A percentile compares a stretch with the other conserved stretches of the same genome.
phyloP scores from a whole-genome alignment of 2,329 filamentous ascomycete genomes.

The Myriosclerotinia scirpicola region DNA sequence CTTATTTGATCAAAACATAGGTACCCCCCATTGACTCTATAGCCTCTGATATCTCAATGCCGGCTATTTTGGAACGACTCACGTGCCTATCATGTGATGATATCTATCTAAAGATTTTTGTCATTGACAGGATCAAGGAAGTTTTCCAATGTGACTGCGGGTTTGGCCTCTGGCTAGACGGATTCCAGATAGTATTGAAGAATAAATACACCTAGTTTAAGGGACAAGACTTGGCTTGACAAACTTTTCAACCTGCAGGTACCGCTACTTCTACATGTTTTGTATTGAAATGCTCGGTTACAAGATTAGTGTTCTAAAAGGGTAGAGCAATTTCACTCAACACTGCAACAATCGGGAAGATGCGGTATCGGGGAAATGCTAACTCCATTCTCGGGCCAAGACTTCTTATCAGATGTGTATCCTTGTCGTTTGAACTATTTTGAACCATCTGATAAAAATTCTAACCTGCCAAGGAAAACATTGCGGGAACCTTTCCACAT shows the following conservation, averaged over 20 bases:
- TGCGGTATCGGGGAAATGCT: background rate
- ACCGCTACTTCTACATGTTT: background rate
- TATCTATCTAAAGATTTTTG: background rate
- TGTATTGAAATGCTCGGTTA: background rate
- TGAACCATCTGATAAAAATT: slow-evolving; percentile 19
- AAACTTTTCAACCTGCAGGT: background rate
- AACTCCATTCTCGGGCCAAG: slow-evolving; percentile 5
- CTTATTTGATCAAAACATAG: background rate
- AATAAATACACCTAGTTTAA: background rate
- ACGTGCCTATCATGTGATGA: background rate
- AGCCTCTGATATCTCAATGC: background rate
- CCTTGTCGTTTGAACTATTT: slow-evolving; percentile 5
- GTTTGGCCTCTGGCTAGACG: background rate
- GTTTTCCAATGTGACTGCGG: background rate
- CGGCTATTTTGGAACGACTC: background rate
- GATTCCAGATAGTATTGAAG: background rate
- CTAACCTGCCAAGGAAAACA: slow-evolving; percentile 6
- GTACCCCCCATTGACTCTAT: background rate
- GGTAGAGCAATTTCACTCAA: background rate
- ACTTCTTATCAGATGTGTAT: slow-evolving; percentile 16
- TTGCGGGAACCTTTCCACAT: background rate
- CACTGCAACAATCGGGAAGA: background rate
- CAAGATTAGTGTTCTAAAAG: background rate
- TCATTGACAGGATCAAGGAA: background rate
- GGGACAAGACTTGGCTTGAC: background rate